phyloP scores from a whole-genome alignment of 2,329 filamentous ascomycete species.

The Coniochaeta sp. region DNA sequence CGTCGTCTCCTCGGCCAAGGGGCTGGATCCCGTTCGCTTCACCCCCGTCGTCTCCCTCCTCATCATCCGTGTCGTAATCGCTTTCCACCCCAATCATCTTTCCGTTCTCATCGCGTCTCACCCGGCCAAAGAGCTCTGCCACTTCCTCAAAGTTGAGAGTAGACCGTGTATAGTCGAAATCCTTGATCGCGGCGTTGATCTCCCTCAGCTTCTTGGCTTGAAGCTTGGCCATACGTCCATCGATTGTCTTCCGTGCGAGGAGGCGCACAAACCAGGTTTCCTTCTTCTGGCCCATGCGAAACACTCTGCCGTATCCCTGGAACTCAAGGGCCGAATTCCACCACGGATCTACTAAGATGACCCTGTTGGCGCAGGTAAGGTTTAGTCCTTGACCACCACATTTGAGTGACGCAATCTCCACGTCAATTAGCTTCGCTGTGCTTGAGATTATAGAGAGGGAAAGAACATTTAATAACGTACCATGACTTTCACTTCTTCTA shows the following conservation, averaged over 20 bases:
- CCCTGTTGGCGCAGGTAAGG: constrained; percentile 37
- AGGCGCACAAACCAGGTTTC: constrained; percentile 53
- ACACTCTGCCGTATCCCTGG: constrained; percentile 56
- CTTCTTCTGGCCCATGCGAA: constrained; percentile 57
- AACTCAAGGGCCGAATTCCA: constrained; percentile 56
- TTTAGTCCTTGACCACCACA: constrained; percentile 32
- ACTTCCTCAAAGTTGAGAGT: not conserved
- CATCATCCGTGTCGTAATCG: constrained; percentile 1
- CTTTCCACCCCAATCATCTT: not conserved
- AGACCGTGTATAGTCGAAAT: not conserved
- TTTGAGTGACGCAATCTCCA: constrained; percentile 25
- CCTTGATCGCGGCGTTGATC: not conserved
- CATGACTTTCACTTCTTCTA: constrained; percentile 18
- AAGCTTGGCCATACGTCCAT: constrained; percentile 46
- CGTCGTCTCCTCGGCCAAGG: too few relatives aligned
- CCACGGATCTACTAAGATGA: constrained; percentile 49
- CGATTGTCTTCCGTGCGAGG: constrained; percentile 47
- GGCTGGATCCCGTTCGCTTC: too few relatives aligned
- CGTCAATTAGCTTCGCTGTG: too few relatives aligned
- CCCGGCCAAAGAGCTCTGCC: not conserved
- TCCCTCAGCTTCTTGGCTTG: constrained; percentile 42
- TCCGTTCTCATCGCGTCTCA: not conserved
- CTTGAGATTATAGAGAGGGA: too few relatives aligned
- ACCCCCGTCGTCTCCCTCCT: not conserved
- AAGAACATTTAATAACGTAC: too few relatives aligned